Percentiles rank a stretch among this genome's conserved stretches.
These are phyloP conservation scores for Microbotryum saponariae DNA, from an alignment of 1,284 basidiomycete genomes.

Conservation along the genomic window DNA sequence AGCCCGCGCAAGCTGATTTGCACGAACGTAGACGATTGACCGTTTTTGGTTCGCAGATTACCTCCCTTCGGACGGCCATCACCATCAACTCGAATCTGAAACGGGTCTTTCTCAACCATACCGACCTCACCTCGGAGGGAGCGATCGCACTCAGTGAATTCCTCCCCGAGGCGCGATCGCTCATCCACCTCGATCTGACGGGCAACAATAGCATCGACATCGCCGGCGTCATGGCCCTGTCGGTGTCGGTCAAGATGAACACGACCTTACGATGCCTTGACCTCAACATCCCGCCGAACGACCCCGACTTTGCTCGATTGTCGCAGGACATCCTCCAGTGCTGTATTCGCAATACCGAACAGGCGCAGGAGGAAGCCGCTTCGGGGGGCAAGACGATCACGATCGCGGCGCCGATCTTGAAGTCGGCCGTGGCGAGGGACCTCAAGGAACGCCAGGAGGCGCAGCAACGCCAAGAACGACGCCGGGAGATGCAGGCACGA, in stretches of 20 bases:
- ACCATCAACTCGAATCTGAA: conserved; percentile 87
- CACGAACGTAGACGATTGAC: no score
- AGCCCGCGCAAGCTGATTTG: not conserved
- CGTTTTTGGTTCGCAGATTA: conserved; percentile 51
- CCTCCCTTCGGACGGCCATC: conserved; percentile 81
- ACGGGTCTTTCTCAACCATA: conserved; percentile 81
- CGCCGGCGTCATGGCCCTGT: conserved; percentile 86
- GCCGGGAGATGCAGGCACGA: conserved; percentile 7
- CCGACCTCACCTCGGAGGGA: conserved; percentile 69
- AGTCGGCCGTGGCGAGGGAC: conserved; percentile 43
- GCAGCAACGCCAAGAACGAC: conserved; percentile 11
- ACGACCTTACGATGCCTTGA: conserved; percentile 83
- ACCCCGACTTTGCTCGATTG: conserved; percentile 69
- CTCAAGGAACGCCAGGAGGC: conserved; percentile 43
- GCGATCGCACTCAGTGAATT: conserved; percentile 95
- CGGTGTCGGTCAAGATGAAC: conserved; percentile 73
- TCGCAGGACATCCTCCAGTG: conserved; percentile 44
- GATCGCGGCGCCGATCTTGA: conserved; percentile 47
- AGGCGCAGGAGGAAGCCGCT: conserved; percentile 39
- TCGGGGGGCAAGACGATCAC: conserved; percentile 36
- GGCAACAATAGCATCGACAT: conserved; percentile 56
- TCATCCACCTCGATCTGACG: conserved; percentile 64
- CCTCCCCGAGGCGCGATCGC: conserved; percentile 75
- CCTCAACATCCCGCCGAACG: conserved; percentile 75
- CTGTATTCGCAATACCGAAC: conserved; percentile 83